A percentile compares a stretch with the other conserved stretches of the same genome.
Evolutionary conservation across 352 stramenopile species (phyloP).

Genomic region (Globisporangium spinosum): DNA sequence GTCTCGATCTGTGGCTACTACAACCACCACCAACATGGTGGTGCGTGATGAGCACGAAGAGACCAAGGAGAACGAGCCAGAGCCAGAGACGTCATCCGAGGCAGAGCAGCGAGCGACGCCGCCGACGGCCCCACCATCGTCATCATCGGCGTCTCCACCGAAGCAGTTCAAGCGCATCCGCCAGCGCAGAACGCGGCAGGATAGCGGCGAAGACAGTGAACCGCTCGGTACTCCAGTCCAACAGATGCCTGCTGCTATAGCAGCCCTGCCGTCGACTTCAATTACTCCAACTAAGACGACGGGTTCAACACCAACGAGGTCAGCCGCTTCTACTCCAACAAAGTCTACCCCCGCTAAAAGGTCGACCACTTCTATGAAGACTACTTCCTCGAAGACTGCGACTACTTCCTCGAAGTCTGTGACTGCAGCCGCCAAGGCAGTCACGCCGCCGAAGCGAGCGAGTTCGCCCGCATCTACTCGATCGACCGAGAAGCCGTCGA

Average conservation of each 20-base stretch:
- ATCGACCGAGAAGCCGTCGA: conserved; percentile 8
- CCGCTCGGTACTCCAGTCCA: not conserved
- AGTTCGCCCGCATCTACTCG: not conserved
- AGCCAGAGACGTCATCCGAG: not conserved
- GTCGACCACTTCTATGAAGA: not conserved
- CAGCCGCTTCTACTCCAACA: not conserved
- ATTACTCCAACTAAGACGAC: not conserved
- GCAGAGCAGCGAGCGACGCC: not conserved
- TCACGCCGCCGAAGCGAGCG: not conserved
- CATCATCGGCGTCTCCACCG: not conserved
- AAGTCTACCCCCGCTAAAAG: too few species aligned
- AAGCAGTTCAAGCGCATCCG: conserved; percentile 10
- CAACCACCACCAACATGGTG: not conserved
- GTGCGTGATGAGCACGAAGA: conserved; percentile 3
- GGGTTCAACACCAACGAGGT: too few species aligned
- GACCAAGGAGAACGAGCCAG: conserved; percentile 13
- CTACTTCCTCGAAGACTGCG: not conserved
- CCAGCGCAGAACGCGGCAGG: not conserved
- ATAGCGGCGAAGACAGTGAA: conserved; percentile 3
- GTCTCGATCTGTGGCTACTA: not conserved
- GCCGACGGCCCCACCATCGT: not conserved
- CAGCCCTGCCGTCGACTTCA: not conserved
- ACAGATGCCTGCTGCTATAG: not conserved
- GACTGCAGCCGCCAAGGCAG: not conserved
- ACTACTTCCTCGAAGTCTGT: not conserved